A percentile compares a stretch with the other conserved stretches of the same genome.
Conservation (phyloP, 768 basidiomycete species). For the Pulveroboletus sp. region DNA sequence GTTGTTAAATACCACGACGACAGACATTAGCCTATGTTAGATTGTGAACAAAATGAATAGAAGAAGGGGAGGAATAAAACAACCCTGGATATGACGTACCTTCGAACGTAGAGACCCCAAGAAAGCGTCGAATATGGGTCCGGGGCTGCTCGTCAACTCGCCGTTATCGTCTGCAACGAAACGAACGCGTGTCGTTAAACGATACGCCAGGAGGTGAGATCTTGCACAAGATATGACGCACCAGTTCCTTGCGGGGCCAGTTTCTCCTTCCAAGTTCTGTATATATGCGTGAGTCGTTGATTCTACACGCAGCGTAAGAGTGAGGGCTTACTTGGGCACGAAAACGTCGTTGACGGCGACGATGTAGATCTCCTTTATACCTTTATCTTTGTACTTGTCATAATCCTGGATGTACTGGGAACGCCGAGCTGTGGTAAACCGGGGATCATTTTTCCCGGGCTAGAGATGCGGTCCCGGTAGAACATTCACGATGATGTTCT, state of each 20-base stretch:
- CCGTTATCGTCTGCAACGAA: constrained; percentile 72
- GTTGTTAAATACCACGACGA: neutral
- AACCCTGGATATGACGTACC: constrained; percentile 31
- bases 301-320: constrained; percentile 4
- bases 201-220: neutral
- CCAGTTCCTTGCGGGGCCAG: constrained; percentile 55
- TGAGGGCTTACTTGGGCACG: constrained; percentile 45
- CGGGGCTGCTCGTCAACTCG: constrained; percentile 48
- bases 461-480: neutral
- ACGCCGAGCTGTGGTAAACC: constrained; percentile 71
- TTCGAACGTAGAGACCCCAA: constrained; percentile 69
- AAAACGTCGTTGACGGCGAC: constrained; percentile 79
- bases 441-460: too few relatives aligned
- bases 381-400: constrained; percentile 72
- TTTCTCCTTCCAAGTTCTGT: constrained; percentile 64
- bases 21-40: neutral
- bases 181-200: constrained; percentile 39
- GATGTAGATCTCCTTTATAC: constrained; percentile 66
- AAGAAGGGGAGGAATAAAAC: neutral
- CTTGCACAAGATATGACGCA: constrained; percentile 28
- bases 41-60: neutral
- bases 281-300: neutral
- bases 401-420: constrained; percentile 64
- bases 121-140: constrained; percentile 59
- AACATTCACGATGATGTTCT: constrained; percentile 57